Percentiles rank a stretch among this genome's conserved stretches.
These are phyloP conservation scores for Paxillus ammoniavirescens DNA, from an alignment of 768 basidiomycete genomes.

Conservation along the genomic window DNA sequence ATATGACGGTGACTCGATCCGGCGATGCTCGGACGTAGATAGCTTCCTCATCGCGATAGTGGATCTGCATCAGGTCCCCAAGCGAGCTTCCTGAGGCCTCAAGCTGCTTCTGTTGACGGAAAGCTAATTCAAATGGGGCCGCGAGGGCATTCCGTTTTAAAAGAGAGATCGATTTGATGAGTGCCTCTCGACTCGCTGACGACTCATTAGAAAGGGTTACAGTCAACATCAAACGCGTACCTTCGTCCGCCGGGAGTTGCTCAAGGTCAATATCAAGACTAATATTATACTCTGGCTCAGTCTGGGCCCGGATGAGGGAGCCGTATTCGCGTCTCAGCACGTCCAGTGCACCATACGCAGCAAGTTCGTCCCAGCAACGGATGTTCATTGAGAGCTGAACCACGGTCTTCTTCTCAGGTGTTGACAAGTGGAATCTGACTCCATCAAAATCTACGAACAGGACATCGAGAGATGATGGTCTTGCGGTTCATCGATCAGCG, in stretches of 20 bases:
- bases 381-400: slow-evolving; percentile 94
- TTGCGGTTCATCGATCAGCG: slow-evolving; percentile 34
- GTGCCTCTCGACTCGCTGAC: slow-evolving; percentile 73
- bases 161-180: slow-evolving; percentile 79
- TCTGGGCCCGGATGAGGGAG: slow-evolving; percentile 55
- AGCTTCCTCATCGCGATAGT: slow-evolving; percentile 96
- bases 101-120: slow-evolving; percentile 78
- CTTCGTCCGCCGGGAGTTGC: slow-evolving; percentile 73
- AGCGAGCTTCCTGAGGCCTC: slow-evolving; percentile 65
- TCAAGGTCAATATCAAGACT: slow-evolving; percentile 87
- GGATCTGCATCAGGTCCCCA: slow-evolving; percentile 88
- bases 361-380: slow-evolving; percentile 94
- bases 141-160: slow-evolving; percentile 93
- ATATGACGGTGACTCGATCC: slow-evolving; percentile 97
- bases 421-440: slow-evolving; percentile 91
- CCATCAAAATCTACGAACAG: slow-evolving; percentile 98
- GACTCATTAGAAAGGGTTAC: slow-evolving; percentile 7
- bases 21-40: slow-evolving; percentile 92
- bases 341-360: slow-evolving; percentile 79
- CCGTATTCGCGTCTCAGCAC: slow-evolving; percentile 85
- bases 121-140: slow-evolving; percentile 91
- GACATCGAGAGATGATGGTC: slow-evolving; percentile 89
- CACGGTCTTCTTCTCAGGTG: slow-evolving; percentile 78
- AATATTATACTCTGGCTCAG: slow-evolving; percentile 88
- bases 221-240: slow-evolving; percentile 42